A percentile compares a stretch with the other conserved stretches of the same genome.
Conservation (phyloP, 352 stramenopile species). For the Phytophthora macrochlamydospora region DNA sequence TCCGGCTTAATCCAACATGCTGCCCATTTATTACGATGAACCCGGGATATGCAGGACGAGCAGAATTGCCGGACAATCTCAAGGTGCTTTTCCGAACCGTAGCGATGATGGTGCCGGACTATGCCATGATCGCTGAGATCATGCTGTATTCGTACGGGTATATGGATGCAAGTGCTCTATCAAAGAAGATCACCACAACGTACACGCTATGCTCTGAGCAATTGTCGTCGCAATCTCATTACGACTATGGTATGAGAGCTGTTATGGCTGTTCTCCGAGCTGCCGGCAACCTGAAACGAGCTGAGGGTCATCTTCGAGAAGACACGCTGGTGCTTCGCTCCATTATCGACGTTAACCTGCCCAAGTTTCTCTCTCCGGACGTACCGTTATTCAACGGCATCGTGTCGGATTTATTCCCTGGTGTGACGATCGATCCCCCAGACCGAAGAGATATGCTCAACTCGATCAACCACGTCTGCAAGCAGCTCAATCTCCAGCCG, state of each 20-base stretch:
- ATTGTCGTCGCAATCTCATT: constrained; percentile 94
- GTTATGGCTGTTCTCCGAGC: constrained; percentile 95
- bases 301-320: constrained; percentile 81
- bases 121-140: constrained; percentile 94
- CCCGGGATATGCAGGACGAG: constrained; percentile 87
- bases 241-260: constrained; percentile 96
- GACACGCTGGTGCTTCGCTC: constrained; percentile 90
- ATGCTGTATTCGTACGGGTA: constrained; percentile 95
- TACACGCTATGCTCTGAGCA: constrained; percentile 95
- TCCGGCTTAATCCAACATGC: constrained; percentile 90
- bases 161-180: constrained; percentile 87
- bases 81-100: constrained; percentile 93
- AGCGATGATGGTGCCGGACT: constrained; percentile 95
- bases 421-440: constrained; percentile 88
- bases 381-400: constrained; percentile 95
- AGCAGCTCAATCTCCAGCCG: constrained; percentile 83
- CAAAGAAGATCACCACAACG: constrained; percentile 94
- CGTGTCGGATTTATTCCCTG: constrained; percentile 93
- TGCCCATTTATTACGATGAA: constrained; percentile 96
- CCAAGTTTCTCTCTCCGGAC: constrained; percentile 94
- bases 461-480: constrained; percentile 83
- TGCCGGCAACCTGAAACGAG: constrained; percentile 91
- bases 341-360: constrained; percentile 95
- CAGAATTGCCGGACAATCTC: constrained; percentile 92
- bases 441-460: constrained; percentile 86